Evolutionary conservation across 1,284 basidiomycete genomes (phyloP), one percentile per base, ranked within the genome.

Genomic region (Cutaneotrichosporon mucoides): DNA sequence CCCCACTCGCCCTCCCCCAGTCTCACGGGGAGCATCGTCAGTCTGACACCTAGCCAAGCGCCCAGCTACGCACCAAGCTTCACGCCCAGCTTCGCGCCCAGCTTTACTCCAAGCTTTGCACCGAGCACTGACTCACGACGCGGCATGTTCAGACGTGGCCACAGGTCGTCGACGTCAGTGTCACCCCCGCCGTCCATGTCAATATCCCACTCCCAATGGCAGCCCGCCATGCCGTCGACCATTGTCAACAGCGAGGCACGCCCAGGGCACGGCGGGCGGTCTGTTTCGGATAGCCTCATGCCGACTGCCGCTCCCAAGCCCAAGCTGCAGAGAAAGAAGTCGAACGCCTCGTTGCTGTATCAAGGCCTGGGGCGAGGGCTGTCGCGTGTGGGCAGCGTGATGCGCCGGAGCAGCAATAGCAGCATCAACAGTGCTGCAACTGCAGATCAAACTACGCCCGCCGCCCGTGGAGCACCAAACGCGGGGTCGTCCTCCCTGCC

Each of bases 371-470:
- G 64, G 4, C 66, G 62, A 35, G 68, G 71, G 3, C 56, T 73
- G 33, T 60, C 60, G 6, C 55, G 71, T 12, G 59, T 70, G 44
- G 67, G 67, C 7, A 68, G 65, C 10, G 71, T 72, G 5, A 69
- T 73, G 61, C 62, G 60, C 16, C 60, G 66, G 5, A 60, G 57
- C 34, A 44, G 43, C 33, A 60, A 46, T 48, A 48, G 12, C 46
- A 48, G 13, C 34, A 40, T 40, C 46, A 48, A 36, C 33, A 36
- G 12, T 48, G 34, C 34, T 24, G 24, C 24, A 24, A 24, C 24
- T 24, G 24, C 24, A 24, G 24, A 24, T 24, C 24, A 24, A 24
- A 24, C 24, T 24, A 24, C 24, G 24, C 24, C 24, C 24, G 24
- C 24, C 24, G 24, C 24, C 24, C 24, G 24, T 24, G 24, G n/a